Conservation (phyloP, 2,329 filamentous ascomycete genomes). For the Tolypocladium guangdongense region DNA sequence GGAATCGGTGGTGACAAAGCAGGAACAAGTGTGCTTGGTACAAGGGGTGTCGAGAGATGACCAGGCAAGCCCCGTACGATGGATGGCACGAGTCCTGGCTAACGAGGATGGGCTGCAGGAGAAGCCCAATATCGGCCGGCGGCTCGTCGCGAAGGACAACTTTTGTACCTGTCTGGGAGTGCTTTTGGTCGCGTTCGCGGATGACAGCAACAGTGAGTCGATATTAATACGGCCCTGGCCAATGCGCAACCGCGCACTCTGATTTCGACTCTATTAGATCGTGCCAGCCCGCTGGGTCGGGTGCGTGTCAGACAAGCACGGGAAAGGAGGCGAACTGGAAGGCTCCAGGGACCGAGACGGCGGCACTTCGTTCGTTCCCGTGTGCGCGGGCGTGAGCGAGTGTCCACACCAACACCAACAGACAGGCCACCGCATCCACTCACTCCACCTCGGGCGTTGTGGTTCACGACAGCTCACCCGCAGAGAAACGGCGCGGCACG, state of each 20-base stretch:
- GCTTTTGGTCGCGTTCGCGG: neutral
- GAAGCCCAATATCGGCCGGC: neutral
- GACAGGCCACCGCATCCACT: neutral
- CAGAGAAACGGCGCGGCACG: neutral
- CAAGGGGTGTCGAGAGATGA: neutral
- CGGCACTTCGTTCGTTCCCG: neutral
- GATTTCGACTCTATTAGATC: neutral
- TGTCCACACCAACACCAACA: neutral
- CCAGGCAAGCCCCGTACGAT: neutral
- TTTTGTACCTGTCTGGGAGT: neutral
- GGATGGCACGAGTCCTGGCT: neutral
- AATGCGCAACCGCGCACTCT: neutral
- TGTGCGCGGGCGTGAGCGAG: neutral
- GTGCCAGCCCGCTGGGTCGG: slow-evolving; percentile 2
- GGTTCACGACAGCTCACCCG: neutral
- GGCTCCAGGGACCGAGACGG: neutral
- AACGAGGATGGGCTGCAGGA: neutral
- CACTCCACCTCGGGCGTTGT: neutral
- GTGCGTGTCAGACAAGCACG: neutral
- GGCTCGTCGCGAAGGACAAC: neutral
- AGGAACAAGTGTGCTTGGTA: neutral
- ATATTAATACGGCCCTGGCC: neutral
- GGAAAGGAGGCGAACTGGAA: neutral
- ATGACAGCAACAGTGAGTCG: neutral
- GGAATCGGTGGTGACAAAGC: neutral